These are phyloP conservation scores for Entomophthora muscae DNA, from an alignment of 371 early-diverging fungal genomes.

Conservation along the genomic window DNA sequence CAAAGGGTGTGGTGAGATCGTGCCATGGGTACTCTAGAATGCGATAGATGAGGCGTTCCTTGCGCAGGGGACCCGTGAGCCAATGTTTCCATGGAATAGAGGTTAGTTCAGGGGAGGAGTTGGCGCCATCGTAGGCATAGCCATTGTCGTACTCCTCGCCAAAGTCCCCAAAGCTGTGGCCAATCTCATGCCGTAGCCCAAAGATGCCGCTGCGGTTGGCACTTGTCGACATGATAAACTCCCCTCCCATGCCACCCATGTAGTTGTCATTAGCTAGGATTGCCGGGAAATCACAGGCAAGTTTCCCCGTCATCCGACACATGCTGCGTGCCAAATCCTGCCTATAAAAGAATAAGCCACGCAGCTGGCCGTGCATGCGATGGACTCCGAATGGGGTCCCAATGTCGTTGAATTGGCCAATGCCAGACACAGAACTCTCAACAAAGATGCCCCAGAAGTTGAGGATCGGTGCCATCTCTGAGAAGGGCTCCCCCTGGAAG, in stretches of 20 bases:
- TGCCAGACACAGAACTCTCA: conserved; percentile 27
- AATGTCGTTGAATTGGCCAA: conserved; percentile 24
- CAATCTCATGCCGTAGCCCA: conserved; percentile 35
- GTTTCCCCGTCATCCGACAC: not conserved
- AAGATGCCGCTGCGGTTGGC: conserved; percentile 28
- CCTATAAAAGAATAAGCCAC: no score
- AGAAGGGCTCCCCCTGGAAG: conserved; percentile 28
- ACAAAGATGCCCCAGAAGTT: conserved; percentile 34
- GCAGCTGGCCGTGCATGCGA: conserved; percentile 34
- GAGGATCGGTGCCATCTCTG: conserved; percentile 24
- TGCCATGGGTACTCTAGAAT: conserved; percentile 32
- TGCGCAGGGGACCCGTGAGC: conserved; percentile 23
- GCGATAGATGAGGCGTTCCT: conserved; percentile 17
- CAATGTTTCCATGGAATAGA: conserved; percentile 26
- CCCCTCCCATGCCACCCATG: conserved; percentile 41
- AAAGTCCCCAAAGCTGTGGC: conserved; percentile 29
- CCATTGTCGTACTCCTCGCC: conserved; percentile 41
- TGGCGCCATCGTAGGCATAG: conserved; percentile 30
- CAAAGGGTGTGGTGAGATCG: no score
- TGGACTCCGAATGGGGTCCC: conserved; percentile 34
- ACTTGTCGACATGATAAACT: conserved; percentile 35
- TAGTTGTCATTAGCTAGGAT: conserved; percentile 34
- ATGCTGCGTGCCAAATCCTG: not conserved
- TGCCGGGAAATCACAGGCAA: conserved; percentile 28
- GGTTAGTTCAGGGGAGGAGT: conserved; percentile 16